A percentile compares a stretch with the other conserved stretches of the same genome.
phyloP scores from a whole-genome alignment of 768 basidiomycete genomes.

The Boletus rufocinnamomeus region DNA sequence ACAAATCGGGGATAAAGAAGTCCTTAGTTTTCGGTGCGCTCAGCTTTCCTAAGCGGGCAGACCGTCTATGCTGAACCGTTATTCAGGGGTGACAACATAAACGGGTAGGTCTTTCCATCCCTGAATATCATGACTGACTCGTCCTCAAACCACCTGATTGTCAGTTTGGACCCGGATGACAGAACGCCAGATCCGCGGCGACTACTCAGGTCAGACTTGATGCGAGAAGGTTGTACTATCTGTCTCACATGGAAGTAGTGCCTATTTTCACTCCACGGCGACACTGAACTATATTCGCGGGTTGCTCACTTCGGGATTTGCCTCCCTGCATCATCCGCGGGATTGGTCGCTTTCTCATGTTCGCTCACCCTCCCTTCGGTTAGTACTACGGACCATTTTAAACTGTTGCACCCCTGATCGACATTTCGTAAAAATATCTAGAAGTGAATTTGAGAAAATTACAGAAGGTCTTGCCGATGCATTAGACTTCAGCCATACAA shows the following conservation, averaged over 20 bases:
- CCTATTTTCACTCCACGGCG: slow-evolving; percentile 94
- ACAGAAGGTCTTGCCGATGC: slow-evolving; percentile 85
- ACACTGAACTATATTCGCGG: slow-evolving; percentile 92
- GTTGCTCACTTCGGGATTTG: slow-evolving; percentile 90
- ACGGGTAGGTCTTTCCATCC: slow-evolving; percentile 58
- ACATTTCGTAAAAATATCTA: slow-evolving; percentile 30
- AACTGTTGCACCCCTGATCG: slow-evolving; percentile 16
- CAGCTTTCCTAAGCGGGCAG: background rate
- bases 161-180: slow-evolving; percentile 65
- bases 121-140: background rate
- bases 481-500: slow-evolving; percentile 88
- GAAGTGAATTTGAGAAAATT: slow-evolving; percentile 83
- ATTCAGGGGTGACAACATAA: slow-evolving; percentile 91
- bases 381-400: slow-evolving; percentile 20
- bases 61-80: background rate
- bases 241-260: slow-evolving; percentile 46
- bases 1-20: slow-evolving; percentile 69
- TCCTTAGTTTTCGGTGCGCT: slow-evolving; percentile 84
- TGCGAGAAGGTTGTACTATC: background rate
- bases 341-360: slow-evolving; percentile 95
- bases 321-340: slow-evolving; percentile 85
- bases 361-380: slow-evolving; percentile 76
- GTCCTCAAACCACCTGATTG: background rate
- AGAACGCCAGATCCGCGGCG: slow-evolving; percentile 90
- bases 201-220: slow-evolving; percentile 58